Conservation (phyloP, 176 grass and related monocot genomes). For the Phyllostachys edulis region DNA sequence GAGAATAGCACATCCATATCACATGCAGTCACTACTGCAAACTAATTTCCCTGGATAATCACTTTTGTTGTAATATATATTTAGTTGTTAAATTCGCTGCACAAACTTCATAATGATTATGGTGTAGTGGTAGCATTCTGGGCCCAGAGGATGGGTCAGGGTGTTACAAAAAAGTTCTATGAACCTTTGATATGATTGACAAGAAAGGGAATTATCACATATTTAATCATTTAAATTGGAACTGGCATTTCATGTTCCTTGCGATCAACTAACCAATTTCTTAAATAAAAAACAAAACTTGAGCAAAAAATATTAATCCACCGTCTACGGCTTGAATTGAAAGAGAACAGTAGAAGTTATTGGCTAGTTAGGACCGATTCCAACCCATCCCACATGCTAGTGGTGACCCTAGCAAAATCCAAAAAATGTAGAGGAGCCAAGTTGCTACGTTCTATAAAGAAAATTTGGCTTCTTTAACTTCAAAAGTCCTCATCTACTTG, state of each 20-base stretch:
- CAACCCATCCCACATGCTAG: conserved; percentile 37
- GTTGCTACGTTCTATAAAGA: conserved; percentile 52
- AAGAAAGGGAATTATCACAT: background rate
- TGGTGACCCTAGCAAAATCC: conserved; percentile 46
- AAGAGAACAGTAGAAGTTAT: conserved; percentile 9
- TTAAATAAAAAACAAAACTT: background rate
- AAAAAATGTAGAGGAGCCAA: conserved; percentile 36
- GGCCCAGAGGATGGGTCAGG: too few species aligned
- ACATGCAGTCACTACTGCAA: too few species aligned
- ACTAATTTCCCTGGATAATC: too few species aligned
- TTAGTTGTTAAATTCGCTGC: too few species aligned
- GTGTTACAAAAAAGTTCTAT: background rate
- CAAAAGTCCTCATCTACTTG: conserved; percentile 51
- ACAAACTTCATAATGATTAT: too few species aligned
- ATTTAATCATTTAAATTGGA: conserved; percentile 13
- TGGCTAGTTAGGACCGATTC: conserved; percentile 20
- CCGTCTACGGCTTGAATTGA: background rate
- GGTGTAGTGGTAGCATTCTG: too few species aligned
- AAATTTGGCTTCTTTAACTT: conserved; percentile 57
- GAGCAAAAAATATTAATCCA: background rate
- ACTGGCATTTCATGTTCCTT: background rate
- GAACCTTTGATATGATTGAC: background rate
- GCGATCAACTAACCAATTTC: background rate
- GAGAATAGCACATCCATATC: too few species aligned
- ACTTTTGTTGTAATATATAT: too few species aligned